Base-by-base conservation (phyloP, 306 rosid species). In the Malus orientalis region DNA sequence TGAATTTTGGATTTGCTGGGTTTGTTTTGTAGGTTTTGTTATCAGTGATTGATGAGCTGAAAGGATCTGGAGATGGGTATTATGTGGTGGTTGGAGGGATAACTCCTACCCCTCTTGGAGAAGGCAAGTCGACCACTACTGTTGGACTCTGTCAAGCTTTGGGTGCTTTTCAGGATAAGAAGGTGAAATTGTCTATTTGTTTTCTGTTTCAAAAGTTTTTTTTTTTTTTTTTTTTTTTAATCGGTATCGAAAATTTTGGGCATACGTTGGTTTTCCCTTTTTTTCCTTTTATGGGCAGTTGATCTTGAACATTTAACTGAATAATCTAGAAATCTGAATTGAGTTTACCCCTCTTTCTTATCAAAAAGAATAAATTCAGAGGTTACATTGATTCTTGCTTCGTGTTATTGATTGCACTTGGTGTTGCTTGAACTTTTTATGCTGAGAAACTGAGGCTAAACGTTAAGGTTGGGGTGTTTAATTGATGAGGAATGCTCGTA, bases 91-190 rank as follows among this genome's bases (percentile, higher is more conserved):
- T 95, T 78, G 99, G 93, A 74, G 99, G 97, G 67, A 95, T 95
- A 75, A 95, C 99, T 72, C 99, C 99, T 55, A 95, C 99, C 4
- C 96, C 99, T 75, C 99, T 92, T 15, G 97, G 97, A 76, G 99
- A 95, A 89, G 99, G 97, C 65, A 95, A 95, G 84, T 95, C 99
- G 78, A 95, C 99, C 27, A 92, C 99, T n/a, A 90, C 97, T 45
- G 97, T 95, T 64, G 99, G 99, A 30, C 97, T 95, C 58, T 95
- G 99, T 79, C 99, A 95, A 90, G 99, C 99, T 82, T 82, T 95
- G 76, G 99, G 99, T 74, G 96, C 99, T 86, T 95, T 86, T 82
- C 99, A 92, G 80, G 88, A 95, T 74, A 95, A 89, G 78, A 95
- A 92, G 97, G 98, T 95, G 55, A 38, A 54, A 1, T 70, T 63